These are phyloP conservation scores for Flaveria robusta DNA, from an alignment of 129 eudicot genomes.

Conservation along the genomic window DNA sequence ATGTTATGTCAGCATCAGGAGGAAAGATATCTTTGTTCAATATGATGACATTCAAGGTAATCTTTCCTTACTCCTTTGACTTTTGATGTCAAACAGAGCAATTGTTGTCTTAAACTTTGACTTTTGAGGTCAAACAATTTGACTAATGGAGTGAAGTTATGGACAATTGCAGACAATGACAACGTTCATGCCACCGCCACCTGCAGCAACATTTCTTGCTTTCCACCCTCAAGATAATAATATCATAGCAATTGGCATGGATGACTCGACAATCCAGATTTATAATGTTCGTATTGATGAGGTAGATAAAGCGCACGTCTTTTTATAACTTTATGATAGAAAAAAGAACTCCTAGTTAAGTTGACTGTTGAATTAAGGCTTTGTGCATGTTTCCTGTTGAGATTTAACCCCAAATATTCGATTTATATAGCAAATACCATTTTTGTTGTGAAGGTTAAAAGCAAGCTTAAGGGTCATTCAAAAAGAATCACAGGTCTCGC, in stretches of 20 bases:
- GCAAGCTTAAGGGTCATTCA: slow-evolving; percentile 92
- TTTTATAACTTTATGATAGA: not conserved
- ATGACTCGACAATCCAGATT: slow-evolving; percentile 72
- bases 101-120: not conserved
- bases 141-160: not conserved
- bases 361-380: not conserved
- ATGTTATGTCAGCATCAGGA: slow-evolving; percentile 96
- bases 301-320: slow-evolving; percentile 31
- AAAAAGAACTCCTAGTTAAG: not conserved
- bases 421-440: not conserved
- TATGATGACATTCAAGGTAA: slow-evolving; percentile 98
- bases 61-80: slow-evolving; percentile 1
- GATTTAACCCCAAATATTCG: not conserved
- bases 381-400: not conserved
- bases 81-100: not conserved
- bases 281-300: slow-evolving; percentile 77
- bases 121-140: slow-evolving; percentile 2
- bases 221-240: slow-evolving; percentile 86
- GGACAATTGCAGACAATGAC: slow-evolving; percentile 73
- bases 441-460: slow-evolving; percentile 63
- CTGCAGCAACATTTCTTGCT: slow-evolving; percentile 80
- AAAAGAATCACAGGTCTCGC: slow-evolving; percentile 93
- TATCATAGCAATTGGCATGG: slow-evolving; percentile 84
- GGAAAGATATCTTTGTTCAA: slow-evolving; percentile 85
- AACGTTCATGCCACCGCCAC: slow-evolving; percentile 85